These are phyloP conservation scores for Millerozyma miso DNA, from an alignment of 805 yeast species.

Conservation along the genomic window DNA sequence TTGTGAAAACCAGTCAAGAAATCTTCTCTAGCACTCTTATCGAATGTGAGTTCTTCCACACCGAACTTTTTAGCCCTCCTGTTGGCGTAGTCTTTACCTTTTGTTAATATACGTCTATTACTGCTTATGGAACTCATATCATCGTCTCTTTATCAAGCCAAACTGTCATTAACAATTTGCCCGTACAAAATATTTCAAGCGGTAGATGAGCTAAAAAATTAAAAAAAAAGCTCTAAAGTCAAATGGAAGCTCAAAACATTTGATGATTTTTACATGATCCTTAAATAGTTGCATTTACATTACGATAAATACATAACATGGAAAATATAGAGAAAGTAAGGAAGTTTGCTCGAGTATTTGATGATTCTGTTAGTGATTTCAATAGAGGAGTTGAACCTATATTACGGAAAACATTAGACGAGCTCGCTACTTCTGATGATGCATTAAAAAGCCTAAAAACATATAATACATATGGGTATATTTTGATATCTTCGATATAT, in stretches of 20 bases:
- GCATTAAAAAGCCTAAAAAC: conserved; percentile 23
- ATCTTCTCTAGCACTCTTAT: conserved; percentile 72
- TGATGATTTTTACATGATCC: too few species aligned
- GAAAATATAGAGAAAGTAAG: conserved; percentile 43
- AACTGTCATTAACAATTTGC: too few species aligned
- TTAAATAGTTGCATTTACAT: too few species aligned
- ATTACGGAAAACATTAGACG: conserved; percentile 37
- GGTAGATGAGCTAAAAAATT: too few species aligned
- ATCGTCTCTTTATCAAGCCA: conserved; percentile 2
- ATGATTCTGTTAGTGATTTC: conserved; percentile 32
- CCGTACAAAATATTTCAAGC: too few species aligned
- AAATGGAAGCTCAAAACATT: too few species aligned
- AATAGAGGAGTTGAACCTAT: conserved; percentile 32
- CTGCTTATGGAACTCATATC: conserved; percentile 29
- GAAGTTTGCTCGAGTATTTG: conserved; percentile 35
- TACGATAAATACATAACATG: too few species aligned
- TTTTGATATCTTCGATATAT: conserved; percentile 52
- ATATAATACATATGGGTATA: conserved; percentile 45
- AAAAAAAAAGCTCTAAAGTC: too few species aligned
- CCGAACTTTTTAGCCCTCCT: conserved; percentile 62
- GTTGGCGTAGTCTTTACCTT: conserved; percentile 75
- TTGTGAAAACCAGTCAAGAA: conserved; percentile 94
- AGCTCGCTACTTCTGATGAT: conserved; percentile 22
- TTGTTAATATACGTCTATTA: conserved; percentile 84
- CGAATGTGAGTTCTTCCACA: conserved; percentile 82